Percentiles rank a stretch among this genome's conserved stretches.
phyloP scores from a whole-genome alignment of 345 rosid species.

The Xanthoceras sorbifolium region DNA sequence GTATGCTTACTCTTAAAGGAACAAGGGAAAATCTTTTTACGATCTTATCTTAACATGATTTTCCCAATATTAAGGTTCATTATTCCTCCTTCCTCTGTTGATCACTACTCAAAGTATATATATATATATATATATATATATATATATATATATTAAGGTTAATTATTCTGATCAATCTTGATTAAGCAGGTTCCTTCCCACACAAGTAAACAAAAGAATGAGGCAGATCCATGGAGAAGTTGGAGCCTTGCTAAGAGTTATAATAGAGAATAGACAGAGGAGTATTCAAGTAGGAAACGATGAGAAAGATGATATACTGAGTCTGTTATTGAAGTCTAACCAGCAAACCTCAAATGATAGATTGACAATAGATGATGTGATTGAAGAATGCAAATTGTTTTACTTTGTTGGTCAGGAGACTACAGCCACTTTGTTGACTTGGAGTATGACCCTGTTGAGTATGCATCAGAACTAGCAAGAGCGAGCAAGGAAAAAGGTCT shows the following conservation, averaged over 20 bases:
- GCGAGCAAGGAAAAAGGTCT: slow-evolving; percentile 15
- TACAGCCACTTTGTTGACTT: slow-evolving; percentile 22
- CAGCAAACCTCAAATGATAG: too few relatives aligned
- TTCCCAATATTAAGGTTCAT: slow-evolving; percentile 23
- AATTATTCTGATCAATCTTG: too few relatives aligned
- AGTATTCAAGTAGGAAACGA: slow-evolving; percentile 7
- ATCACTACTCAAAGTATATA: background rate
- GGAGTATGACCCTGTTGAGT: slow-evolving; percentile 23
- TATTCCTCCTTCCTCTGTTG: background rate
- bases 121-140: background rate
- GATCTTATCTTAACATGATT: slow-evolving; percentile 6
- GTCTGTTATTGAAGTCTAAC: too few relatives aligned
- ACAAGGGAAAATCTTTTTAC: slow-evolving; percentile 10
- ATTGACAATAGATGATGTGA: too few relatives aligned
- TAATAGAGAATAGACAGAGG: slow-evolving; percentile 25
- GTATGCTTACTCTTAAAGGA: slow-evolving; percentile 27
- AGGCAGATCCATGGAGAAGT: slow-evolving; percentile 23
- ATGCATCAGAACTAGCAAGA: slow-evolving; percentile 28
- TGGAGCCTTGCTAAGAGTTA: background rate
- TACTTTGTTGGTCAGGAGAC: too few relatives aligned
- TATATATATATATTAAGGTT: too few relatives aligned
- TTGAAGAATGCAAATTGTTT: too few relatives aligned
- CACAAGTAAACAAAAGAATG: slow-evolving; percentile 23
- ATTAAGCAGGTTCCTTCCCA: slow-evolving; percentile 34
- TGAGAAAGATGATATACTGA: too few relatives aligned